phyloP scores from a whole-genome alignment of 805 yeast genomes.

The Candida khao-thaluensis region DNA sequence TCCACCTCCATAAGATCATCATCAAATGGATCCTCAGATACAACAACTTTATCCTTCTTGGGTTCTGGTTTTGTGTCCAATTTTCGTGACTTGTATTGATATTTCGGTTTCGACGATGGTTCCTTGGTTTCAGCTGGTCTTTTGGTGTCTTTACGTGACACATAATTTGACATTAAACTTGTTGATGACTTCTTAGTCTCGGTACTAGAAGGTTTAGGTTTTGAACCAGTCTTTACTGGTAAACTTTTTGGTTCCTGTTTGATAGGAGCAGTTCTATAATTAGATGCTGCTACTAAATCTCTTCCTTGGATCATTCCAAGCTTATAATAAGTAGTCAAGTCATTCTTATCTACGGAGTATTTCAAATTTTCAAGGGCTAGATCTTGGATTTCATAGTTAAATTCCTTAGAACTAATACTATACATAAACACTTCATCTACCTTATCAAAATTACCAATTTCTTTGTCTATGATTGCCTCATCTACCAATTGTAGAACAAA shows the following conservation, averaged over 20 bases:
- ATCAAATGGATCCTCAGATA: slow-evolving; percentile 19
- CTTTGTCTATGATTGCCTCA: slow-evolving; percentile 19
- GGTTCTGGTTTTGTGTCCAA: slow-evolving; percentile 28
- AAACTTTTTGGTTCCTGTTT: slow-evolving; percentile 2
- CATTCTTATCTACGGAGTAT: slow-evolving; percentile 14
- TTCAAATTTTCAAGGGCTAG: slow-evolving; percentile 19
- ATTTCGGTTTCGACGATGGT: slow-evolving; percentile 13
- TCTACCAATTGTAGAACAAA: slow-evolving; percentile 14
- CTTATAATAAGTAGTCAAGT: slow-evolving; percentile 19
- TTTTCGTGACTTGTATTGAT: slow-evolving; percentile 39
- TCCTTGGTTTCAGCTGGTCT: not conserved
- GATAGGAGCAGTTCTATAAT: not conserved
- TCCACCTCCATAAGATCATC: slow-evolving; percentile 8
- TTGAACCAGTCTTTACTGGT: slow-evolving; percentile 8
- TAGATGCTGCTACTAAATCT: slow-evolving; percentile 7
- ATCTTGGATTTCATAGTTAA: slow-evolving; percentile 13
- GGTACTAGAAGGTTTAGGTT: no score
- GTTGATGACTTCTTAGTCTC: slow-evolving; percentile 10
- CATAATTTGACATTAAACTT: slow-evolving; percentile 28
- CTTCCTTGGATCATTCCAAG: slow-evolving; percentile 39
- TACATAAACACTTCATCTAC: slow-evolving; percentile 40
- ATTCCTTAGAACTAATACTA: slow-evolving; percentile 23
- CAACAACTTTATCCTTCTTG: slow-evolving; percentile 35
- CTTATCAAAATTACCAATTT: slow-evolving; percentile 25
- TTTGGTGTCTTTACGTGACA: slow-evolving; percentile 23